Conservation (phyloP, 2,329 filamentous ascomycete genomes). For the Hypoxylon sp. region DNA sequence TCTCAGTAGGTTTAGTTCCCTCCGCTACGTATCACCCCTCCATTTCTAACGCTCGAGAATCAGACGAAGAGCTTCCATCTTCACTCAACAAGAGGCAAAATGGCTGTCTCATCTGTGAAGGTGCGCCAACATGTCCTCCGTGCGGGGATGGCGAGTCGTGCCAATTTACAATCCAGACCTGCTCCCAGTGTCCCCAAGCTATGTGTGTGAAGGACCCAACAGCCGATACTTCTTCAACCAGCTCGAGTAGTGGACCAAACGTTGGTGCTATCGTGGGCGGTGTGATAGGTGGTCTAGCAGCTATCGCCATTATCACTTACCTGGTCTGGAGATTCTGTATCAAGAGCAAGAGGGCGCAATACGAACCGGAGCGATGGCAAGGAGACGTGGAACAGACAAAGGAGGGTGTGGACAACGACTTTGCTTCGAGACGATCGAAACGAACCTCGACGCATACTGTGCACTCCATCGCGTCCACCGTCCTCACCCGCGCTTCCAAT, state of each 20-base stretch:
- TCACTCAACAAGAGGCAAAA: slow-evolving; percentile 59
- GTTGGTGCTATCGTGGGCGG: slow-evolving; percentile 91
- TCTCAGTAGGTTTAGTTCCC: slow-evolving; percentile 46
- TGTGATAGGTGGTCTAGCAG: slow-evolving; percentile 86
- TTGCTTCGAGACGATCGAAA: slow-evolving; percentile 68
- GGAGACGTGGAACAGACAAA: slow-evolving; percentile 68
- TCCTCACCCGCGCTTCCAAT: slow-evolving; percentile 95
- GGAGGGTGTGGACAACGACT: slow-evolving; percentile 50
- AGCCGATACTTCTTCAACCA: slow-evolving; percentile 20
- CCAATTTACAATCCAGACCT: slow-evolving; percentile 61
- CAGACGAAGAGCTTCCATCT: slow-evolving; percentile 48
- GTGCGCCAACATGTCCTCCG: slow-evolving; percentile 62
- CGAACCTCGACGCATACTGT: slow-evolving; percentile 88
- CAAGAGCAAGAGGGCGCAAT: slow-evolving; percentile 79
- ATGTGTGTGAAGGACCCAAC: slow-evolving; percentile 60
- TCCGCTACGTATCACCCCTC: slow-evolving; percentile 9
- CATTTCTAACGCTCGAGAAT: slow-evolving; percentile 38
- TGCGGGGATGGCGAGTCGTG: slow-evolving; percentile 63
- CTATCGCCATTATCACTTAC: slow-evolving; percentile 81
- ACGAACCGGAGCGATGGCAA: slow-evolving; percentile 71
- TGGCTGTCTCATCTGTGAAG: slow-evolving; percentile 64
- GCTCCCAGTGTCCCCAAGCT: slow-evolving; percentile 64
- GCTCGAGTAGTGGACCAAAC: slow-evolving; percentile 68
- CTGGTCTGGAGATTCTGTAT: slow-evolving; percentile 91
- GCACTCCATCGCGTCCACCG: slow-evolving; percentile 92